Evolutionary conservation across 108 stramenopile species (phyloP).

Genomic region (Skeletonema tropicum): DNA sequence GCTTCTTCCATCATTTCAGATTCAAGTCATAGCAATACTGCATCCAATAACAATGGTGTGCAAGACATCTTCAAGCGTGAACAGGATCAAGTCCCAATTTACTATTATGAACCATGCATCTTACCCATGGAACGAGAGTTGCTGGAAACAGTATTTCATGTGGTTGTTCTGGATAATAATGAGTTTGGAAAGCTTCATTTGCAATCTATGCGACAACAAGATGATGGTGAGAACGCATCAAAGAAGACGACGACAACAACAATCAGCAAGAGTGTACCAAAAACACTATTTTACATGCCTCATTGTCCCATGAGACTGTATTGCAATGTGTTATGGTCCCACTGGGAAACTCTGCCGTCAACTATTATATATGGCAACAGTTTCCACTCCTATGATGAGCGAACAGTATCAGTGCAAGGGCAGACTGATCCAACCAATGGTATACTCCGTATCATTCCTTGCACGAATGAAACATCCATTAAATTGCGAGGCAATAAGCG

Average conservation of each 20-base stretch:
- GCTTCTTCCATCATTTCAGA: neutral
- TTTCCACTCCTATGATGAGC: slow-evolving; percentile 48
- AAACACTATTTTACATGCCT: slow-evolving; percentile 21
- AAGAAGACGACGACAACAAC: no score
- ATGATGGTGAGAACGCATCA: neutral
- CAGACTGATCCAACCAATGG: slow-evolving; percentile 48
- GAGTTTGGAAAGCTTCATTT: slow-evolving; percentile 42
- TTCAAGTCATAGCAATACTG: neutral
- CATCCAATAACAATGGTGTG: neutral
- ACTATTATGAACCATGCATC: slow-evolving; percentile 55
- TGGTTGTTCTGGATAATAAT: slow-evolving; percentile 37
- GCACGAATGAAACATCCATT: slow-evolving; percentile 30
- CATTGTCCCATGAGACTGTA: slow-evolving; percentile 61
- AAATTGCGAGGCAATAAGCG: slow-evolving; percentile 11
- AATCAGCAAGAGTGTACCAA: neutral
- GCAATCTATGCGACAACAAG: slow-evolving; percentile 21
- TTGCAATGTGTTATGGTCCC: slow-evolving; percentile 54
- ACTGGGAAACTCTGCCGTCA: slow-evolving; percentile 27
- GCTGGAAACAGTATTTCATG: slow-evolving; percentile 31
- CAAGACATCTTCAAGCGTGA: slow-evolving; percentile 27
- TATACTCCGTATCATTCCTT: slow-evolving; percentile 39
- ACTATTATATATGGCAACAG: slow-evolving; percentile 50
- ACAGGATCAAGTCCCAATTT: slow-evolving; percentile 36
- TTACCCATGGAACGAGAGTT: slow-evolving; percentile 31
- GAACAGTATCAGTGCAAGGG: slow-evolving; percentile 32